Conservation (phyloP, 2,329 filamentous ascomycete genomes). For the Cladophialophora psammophila region DNA sequence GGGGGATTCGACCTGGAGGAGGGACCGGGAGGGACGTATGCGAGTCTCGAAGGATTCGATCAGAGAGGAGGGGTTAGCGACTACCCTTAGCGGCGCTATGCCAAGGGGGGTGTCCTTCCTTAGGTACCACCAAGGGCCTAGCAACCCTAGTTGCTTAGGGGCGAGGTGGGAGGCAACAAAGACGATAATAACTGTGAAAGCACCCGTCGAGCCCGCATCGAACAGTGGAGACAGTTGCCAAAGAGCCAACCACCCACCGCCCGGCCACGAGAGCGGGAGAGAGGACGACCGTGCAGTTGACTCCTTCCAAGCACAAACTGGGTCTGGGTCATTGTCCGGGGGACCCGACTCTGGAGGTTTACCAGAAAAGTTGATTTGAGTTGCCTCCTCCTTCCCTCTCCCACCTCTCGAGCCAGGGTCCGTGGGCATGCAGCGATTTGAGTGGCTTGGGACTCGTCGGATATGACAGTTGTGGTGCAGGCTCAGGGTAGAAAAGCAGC, state of each 20-base stretch:
- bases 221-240: neutral
- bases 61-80: conserved; percentile 8
- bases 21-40: neutral
- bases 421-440: neutral
- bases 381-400: neutral
- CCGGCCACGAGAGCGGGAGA: neutral
- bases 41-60: conserved; percentile 13
- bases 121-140: conserved; percentile 5
- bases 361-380: conserved; percentile 5
- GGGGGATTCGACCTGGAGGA: conserved; percentile 24
- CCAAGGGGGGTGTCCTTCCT: conserved; percentile 7
- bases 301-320: conserved; percentile 11
- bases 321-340: conserved; percentile 4
- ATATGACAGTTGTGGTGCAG: conserved; percentile 2
- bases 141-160: neutral
- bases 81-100: conserved; percentile 16
- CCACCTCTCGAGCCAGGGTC: neutral
- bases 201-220: conserved; percentile 2
- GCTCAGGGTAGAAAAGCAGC: neutral
- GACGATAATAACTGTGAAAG: conserved; percentile 12
- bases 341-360: conserved; percentile 2
- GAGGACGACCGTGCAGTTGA: conserved; percentile 24
- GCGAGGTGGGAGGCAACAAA: conserved; percentile 22
- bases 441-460: conserved; percentile 1
- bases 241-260: neutral